phyloP scores from a whole-genome alignment of 352 stramenopile species.

The Phytopythium aichiense region DNA sequence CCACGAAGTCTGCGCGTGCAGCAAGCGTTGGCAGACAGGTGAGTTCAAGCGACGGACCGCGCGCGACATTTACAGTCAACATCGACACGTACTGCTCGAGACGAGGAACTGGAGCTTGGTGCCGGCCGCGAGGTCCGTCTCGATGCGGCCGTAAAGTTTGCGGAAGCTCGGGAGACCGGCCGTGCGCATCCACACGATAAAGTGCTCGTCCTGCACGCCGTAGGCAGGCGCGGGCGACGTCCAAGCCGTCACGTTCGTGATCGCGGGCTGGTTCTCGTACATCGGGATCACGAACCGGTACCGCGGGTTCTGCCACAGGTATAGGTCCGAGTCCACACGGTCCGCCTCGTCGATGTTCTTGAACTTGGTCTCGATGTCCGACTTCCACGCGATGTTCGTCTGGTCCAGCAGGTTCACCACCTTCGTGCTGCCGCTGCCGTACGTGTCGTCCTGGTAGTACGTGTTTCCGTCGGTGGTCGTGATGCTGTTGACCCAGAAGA shows the following conservation, averaged over 20 bases:
- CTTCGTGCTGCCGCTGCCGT: conserved; percentile 25
- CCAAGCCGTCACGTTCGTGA: conserved; percentile 81
- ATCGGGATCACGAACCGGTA: conserved; percentile 84
- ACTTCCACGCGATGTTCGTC: conserved; percentile 96
- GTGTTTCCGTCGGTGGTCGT: conserved; percentile 23
- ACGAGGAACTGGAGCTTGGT: conserved; percentile 91
- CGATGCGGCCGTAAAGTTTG: conserved; percentile 99
- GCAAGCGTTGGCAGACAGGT: neutral
- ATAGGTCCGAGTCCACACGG: conserved; percentile 39
- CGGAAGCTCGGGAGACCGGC: conserved; percentile 97
- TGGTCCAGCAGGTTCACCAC: conserved; percentile 91
- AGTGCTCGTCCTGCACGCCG: conserved; percentile 98
- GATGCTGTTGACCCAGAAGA: conserved; percentile 86
- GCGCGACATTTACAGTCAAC: neutral
- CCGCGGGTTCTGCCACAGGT: conserved; percentile 79
- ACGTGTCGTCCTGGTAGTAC: conserved; percentile 71
- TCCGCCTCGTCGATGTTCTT: conserved; percentile 82
- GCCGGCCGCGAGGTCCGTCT: conserved; percentile 87
- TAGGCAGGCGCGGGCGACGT: conserved; percentile 53
- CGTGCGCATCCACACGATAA: conserved; percentile 99
- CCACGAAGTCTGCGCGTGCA: conserved; percentile 90
- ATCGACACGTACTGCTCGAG: conserved; percentile 77
- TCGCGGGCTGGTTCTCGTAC: conserved; percentile 40
- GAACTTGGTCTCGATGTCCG: conserved; percentile 95
- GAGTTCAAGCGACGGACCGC: neutral